Evolutionary conservation across 2,329 filamentous ascomycete species (phyloP).

Genomic region (Aciculosporium take): DNA sequence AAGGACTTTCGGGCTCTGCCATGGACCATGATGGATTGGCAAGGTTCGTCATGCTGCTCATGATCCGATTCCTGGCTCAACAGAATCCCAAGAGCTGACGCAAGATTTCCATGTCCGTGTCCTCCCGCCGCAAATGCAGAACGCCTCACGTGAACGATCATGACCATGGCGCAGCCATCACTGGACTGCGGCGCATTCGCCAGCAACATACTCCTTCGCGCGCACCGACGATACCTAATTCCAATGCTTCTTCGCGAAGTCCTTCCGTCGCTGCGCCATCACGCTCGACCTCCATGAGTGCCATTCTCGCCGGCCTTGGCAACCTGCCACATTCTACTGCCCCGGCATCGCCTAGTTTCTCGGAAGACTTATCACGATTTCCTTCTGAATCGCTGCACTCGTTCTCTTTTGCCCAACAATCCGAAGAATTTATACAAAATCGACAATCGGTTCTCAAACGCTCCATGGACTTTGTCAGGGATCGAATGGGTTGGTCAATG

Average conservation of each 20-base stretch:
- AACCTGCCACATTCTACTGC: constrained; percentile 43
- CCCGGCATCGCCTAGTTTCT: constrained; percentile 59
- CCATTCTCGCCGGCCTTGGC: constrained; percentile 44
- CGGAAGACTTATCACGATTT: constrained; percentile 83
- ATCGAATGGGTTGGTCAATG: constrained; percentile 67
- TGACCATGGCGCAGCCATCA: constrained; percentile 73
- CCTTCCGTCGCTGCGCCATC: constrained; percentile 42
- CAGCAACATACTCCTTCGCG: constrained; percentile 57
- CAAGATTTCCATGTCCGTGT: neutral
- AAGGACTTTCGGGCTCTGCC: constrained; percentile 44
- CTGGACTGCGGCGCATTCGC: constrained; percentile 83
- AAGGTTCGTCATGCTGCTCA: constrained; percentile 39
- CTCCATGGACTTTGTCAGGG: constrained; percentile 92
- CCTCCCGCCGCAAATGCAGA: constrained; percentile 30
- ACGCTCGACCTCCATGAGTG: constrained; percentile 56
- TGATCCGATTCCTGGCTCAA: constrained; percentile 13
- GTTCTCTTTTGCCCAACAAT: constrained; percentile 94
- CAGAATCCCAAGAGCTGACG: neutral
- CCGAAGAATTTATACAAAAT: constrained; percentile 80
- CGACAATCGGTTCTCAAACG: constrained; percentile 87
- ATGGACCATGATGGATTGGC: constrained; percentile 56
- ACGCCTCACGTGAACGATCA: constrained; percentile 73
- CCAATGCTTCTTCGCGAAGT: constrained; percentile 48
- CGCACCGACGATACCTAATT: constrained; percentile 48
- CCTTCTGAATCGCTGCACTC: constrained; percentile 94